Base-by-base conservation (phyloP, 495 filamentous ascomycete genomes). In the Geoglossum glabrum region DNA sequence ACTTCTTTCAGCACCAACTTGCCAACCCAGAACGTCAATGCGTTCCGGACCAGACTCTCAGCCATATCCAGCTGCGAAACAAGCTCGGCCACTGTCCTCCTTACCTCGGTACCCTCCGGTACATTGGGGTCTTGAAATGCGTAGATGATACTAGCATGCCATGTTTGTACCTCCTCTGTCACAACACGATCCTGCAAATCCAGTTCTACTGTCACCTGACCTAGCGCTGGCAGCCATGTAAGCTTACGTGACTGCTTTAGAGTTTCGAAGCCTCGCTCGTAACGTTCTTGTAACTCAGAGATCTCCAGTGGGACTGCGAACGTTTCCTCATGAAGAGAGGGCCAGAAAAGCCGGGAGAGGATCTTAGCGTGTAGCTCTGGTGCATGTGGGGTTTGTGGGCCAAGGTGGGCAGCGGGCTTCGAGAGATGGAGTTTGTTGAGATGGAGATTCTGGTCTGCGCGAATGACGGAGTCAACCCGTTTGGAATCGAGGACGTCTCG, bases 261-360 rank as follows among this genome's bases (percentile, higher is more conserved):
- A 3, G 69, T 70, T 62, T 87, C 81, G 66, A 95, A 98, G n/a
- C 82, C 83, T 3, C 68, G 62, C 47, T 83, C 78, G 70, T 95
- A 98, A 25, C 70, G 72, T 54, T 78, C 68, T 67, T 90, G 86
- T 27, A 86, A 68, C 1, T 74, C 65, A 4, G 67, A 57, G 34
- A 97, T 80, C 34, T 74, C 73, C 0, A 70, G 55, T 3, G 93
- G 92, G 10, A 93, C 70, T 33, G 71, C 66, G 70, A 94, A 96
- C 26, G 74, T 74, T 61, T 90, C 85, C 21, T 84, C 79, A 45
- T 87, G 82, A 11, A 96, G 72, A 1, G 81, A 72, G 0, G 93
- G 90, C 92, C 92, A 99, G 73, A 90, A 99, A 62, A 93, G 79
- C n/a, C 86, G 79, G 0, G 87, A 95, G 4, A 97, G 72, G 51